Base-by-base conservation (phyloP, 1,139 yeast species). In the Debaryomycetaceae sp. region DNA sequence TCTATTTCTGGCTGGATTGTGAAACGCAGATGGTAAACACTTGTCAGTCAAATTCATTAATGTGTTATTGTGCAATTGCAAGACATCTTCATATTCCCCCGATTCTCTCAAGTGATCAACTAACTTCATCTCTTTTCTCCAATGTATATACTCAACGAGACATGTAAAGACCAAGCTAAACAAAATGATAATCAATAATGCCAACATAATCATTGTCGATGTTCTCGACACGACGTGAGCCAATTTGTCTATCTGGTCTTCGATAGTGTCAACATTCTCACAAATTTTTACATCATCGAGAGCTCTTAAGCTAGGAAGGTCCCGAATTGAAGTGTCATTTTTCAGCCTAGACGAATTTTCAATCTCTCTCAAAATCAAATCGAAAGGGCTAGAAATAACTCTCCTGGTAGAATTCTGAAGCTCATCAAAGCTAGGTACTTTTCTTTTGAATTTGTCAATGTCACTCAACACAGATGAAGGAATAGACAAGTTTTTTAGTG, bases 381-480 rank as follows among this genome's bases (percentile, higher is more conserved):
- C 46, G 40, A 65, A 55, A 2, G 69, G 69, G 4, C 45, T 36
- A 6, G 56, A 42, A 5, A 65, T 38, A 6, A 55, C 23, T 6
- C 49, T 50, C 24, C 58, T 48, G 1, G 64, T 65, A 40, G 73
- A 70, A 2, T 61, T 59, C 46, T 76, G 75, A 6, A 87, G 59
- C 22, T 62, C 55, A 1, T 73, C 70, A 57, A 89, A 85, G 0
- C 78, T 75, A 0, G 90, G 93, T 0, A 85, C 64, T 9, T 78
- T 66, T 1, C 61, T 62, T 33, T 69, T 65, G 35, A 87, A 59
- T 0, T 56, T 53, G 5, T 76, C 74, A 9, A 89, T 66, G 33
- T 80, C 76, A 1, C 60, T 58, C 51, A 84, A 76, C 36, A 88
- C 78, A 0, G 81, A 65, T 0, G 76, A 55, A 1, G 97, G 89